phyloP scores from a whole-genome alignment of 768 basidiomycete genomes.

The Grammothele lineata region DNA sequence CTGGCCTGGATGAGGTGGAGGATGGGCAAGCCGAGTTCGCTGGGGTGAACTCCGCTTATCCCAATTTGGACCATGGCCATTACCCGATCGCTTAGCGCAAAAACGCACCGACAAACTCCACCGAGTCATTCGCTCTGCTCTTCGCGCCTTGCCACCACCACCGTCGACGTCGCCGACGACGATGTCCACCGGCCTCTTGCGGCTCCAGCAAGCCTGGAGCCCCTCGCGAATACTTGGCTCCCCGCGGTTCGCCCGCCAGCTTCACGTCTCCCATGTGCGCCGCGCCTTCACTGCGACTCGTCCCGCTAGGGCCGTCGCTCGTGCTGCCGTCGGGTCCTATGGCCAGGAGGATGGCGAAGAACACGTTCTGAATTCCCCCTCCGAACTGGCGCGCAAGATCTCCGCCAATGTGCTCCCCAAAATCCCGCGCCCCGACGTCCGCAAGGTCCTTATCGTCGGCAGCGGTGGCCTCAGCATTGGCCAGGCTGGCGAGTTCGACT shows the following conservation, averaged over 20 bases:
- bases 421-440: conserved; percentile 85
- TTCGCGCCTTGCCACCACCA: conserved; percentile 11
- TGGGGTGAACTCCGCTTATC: no score
- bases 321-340: conserved; percentile 72
- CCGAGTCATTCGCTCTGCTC: conserved; percentile 9
- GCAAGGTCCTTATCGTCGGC: conserved; percentile 94
- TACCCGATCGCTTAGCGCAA: conserved; percentile 1
- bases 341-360: conserved; percentile 40
- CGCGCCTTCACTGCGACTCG: conserved; percentile 40
- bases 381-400: conserved; percentile 88
- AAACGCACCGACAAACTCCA: background rate
- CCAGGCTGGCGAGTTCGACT: conserved; percentile 99
- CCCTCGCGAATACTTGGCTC: conserved; percentile 12
- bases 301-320: conserved; percentile 61
- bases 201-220: conserved; percentile 18
- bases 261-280: conserved; percentile 43
- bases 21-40: no score
- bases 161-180: conserved; percentile 9
- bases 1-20: no score
- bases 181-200: conserved; percentile 19
- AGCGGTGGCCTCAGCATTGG: conserved; percentile 96
- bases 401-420: conserved; percentile 94
- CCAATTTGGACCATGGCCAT: no score
- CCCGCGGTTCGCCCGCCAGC: conserved; percentile 25
- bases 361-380: conserved; percentile 87